Conservation (phyloP, 306 rosid species). For the Prunus mume region DNA sequence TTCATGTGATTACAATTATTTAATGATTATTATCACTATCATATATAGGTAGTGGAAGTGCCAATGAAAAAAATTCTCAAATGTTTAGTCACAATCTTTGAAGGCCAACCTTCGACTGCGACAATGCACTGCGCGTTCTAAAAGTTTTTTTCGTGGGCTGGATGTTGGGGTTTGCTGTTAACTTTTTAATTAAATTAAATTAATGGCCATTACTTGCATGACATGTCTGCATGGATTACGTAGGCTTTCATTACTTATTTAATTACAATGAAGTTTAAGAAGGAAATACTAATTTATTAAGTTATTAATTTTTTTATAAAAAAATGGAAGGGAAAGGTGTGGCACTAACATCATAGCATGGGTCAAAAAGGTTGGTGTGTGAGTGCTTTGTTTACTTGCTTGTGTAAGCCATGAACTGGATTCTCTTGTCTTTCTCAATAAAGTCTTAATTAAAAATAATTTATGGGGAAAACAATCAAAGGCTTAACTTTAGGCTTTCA, state of each 20-base stretch:
- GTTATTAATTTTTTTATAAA: background rate
- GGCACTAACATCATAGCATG: conserved; percentile 41
- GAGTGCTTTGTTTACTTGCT: conserved; percentile 20
- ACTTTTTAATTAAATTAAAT: conserved; percentile 4
- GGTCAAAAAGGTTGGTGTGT: conserved; percentile 51
- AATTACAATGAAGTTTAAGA: conserved; percentile 1
- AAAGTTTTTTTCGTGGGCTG: conserved; percentile 38
- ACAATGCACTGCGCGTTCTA: background rate
- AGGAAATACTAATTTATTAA: background rate
- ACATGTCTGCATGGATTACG: conserved; percentile 62
- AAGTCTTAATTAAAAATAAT: conserved; percentile 23
- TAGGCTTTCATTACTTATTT: conserved; percentile 18
- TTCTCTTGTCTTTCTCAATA: conserved; percentile 58
- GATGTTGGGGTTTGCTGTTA: conserved; percentile 22
- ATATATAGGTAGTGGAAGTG: conserved; percentile 14
- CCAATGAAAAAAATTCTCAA: background rate
- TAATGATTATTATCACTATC: background rate
- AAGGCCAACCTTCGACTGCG: conserved; percentile 22
- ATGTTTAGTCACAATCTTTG: conserved; percentile 26
- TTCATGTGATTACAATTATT: conserved; percentile 1
- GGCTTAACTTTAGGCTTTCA: conserved; percentile 49
- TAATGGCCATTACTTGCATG: conserved; percentile 30
- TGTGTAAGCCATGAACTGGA: conserved; percentile 60
- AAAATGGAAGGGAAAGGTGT: conserved; percentile 18
- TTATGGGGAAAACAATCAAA: conserved; percentile 31